phyloP scores from a whole-genome alignment of 2,329 filamentous ascomycete genomes.

The Calonectria montana region DNA sequence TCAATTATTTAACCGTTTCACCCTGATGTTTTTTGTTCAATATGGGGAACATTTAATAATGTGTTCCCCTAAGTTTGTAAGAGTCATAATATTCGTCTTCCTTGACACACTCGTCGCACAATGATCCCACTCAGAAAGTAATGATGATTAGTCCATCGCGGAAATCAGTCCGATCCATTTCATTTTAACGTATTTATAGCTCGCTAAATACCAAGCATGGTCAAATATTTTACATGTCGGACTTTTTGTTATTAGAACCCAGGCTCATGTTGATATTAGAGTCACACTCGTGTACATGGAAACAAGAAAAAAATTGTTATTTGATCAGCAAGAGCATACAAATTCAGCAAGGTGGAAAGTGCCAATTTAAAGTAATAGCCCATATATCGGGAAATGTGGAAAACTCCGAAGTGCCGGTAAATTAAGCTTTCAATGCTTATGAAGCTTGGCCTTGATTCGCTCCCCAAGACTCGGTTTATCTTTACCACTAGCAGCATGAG shows the following conservation, averaged over 20 bases:
- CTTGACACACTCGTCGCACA: too few species aligned
- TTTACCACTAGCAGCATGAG: conserved; percentile 38
- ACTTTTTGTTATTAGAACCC: too few species aligned
- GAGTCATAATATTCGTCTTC: neutral
- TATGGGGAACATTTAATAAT: neutral
- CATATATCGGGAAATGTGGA: neutral
- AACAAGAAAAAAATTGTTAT: neutral
- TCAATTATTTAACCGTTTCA: conserved; percentile 6
- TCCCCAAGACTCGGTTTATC: conserved; percentile 67
- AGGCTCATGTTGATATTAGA: neutral
- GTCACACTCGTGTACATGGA: neutral
- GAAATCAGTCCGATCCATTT: too few species aligned
- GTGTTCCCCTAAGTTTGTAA: neutral
- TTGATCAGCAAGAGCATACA: neutral
- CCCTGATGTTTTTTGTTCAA: neutral
- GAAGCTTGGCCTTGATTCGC: conserved; percentile 78
- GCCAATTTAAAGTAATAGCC: neutral
- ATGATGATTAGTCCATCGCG: too few species aligned
- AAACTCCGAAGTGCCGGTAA: neutral
- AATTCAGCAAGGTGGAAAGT: too few species aligned
- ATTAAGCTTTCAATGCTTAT: conserved; percentile 54
- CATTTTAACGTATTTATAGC: too few species aligned
- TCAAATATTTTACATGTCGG: too few species aligned
- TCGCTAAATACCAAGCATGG: too few species aligned
- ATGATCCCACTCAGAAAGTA: too few species aligned